Evolutionary conservation across 1,284 basidiomycete species (phyloP).

Genomic region (Fomitopsis pinicola): DNA sequence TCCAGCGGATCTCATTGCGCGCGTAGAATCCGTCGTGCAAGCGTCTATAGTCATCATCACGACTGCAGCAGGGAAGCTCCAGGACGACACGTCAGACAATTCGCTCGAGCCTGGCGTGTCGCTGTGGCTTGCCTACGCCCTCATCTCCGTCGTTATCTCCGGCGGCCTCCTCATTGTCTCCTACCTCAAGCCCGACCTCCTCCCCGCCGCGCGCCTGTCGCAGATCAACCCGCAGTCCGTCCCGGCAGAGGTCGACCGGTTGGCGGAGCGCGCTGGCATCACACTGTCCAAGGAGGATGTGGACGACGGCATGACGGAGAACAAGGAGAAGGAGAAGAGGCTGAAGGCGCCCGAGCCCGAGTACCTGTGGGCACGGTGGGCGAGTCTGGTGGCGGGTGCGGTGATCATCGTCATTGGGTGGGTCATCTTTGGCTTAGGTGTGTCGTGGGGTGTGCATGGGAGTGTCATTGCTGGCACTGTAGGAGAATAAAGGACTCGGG

Average conservation of each 20-base stretch:
- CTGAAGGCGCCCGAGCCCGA: slow-evolving; percentile 29
- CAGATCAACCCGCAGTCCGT: slow-evolving; percentile 33
- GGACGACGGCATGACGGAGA: slow-evolving; percentile 5
- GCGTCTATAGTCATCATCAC: slow-evolving; percentile 43
- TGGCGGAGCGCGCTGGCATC: slow-evolving; percentile 23
- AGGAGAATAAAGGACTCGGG: slow-evolving; percentile 26
- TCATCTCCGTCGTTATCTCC: slow-evolving; percentile 34
- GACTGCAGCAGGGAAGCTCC: slow-evolving; percentile 38
- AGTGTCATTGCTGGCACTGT: slow-evolving; percentile 35
- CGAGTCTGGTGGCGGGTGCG: slow-evolving; percentile 23
- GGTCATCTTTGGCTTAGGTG: slow-evolving; percentile 41
- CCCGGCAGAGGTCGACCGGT: slow-evolving; percentile 28
- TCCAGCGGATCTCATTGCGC: not conserved
- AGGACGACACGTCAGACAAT: slow-evolving; percentile 33
- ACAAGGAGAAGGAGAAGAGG: slow-evolving; percentile 17
- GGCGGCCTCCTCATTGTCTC: slow-evolving; percentile 33
- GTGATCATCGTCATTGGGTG: slow-evolving; percentile 37
- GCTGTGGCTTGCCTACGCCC: slow-evolving; percentile 40
- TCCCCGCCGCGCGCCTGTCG: slow-evolving; percentile 38
- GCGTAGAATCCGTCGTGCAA: slow-evolving; percentile 36
- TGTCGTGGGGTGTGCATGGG: slow-evolving; percentile 42
- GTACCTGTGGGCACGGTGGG: slow-evolving; percentile 20
- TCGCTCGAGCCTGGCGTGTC: slow-evolving; percentile 39
- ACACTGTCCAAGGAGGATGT: slow-evolving; percentile 17
- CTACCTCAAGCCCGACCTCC: slow-evolving; percentile 24